Conservation (phyloP, 257 asterid species). For the Solanum bulbocastanum region DNA sequence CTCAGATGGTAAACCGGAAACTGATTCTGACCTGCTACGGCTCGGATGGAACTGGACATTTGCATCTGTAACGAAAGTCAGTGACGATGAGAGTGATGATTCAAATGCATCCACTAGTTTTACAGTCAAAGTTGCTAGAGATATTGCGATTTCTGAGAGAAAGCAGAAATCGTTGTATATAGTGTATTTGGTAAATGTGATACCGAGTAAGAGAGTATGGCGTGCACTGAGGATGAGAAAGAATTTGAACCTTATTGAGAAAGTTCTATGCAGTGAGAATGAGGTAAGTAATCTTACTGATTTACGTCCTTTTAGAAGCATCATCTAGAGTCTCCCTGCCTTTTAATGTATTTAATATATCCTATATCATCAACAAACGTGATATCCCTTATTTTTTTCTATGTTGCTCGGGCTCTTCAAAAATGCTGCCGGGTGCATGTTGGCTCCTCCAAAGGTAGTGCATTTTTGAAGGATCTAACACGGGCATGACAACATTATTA, state of each 20-base stretch:
- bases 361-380: too few species aligned
- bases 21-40: slow-evolving; percentile 12
- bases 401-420: too few species aligned
- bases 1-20: slow-evolving; percentile 21
- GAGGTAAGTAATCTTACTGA: slow-evolving; percentile 23
- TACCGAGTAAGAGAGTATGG: slow-evolving; percentile 45
- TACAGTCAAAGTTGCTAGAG: slow-evolving; percentile 11
- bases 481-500: too few species aligned
- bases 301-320: too few species aligned
- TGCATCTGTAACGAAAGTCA: slow-evolving; percentile 27
- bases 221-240: slow-evolving; percentile 22
- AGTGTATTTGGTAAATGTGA: slow-evolving; percentile 29
- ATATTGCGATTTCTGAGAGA: not conserved
- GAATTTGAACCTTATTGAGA: slow-evolving; percentile 22
- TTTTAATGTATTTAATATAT: too few species aligned
- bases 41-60: slow-evolving; percentile 19
- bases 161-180: slow-evolving; percentile 12
- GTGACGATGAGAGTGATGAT: slow-evolving; percentile 13
- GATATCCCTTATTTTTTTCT: too few species aligned
- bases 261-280: slow-evolving; percentile 11
- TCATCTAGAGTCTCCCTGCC: too few species aligned
- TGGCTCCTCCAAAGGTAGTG: too few species aligned
- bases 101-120: slow-evolving; percentile 2
- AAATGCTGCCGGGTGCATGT: too few species aligned
- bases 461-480: too few species aligned